These are phyloP conservation scores for Phialocephala subalpina DNA, from an alignment of 2,329 filamentous ascomycete genomes.

Conservation along the genomic window DNA sequence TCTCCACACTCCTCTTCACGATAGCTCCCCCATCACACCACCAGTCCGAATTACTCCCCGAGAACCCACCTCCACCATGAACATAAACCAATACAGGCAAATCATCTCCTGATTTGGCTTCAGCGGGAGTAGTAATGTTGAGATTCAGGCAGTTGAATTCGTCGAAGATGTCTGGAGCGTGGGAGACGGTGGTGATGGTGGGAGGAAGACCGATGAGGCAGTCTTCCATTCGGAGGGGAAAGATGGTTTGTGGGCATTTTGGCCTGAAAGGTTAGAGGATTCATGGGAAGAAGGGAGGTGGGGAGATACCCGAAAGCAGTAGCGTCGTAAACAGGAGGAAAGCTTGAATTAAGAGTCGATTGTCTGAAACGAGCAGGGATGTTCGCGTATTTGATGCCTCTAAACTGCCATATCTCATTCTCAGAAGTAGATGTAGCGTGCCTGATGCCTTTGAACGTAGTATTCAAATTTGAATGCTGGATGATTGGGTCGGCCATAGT, in stretches of 20 bases:
- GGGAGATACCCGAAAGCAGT: constrained; percentile 25
- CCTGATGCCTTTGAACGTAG: neutral
- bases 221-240: constrained; percentile 22
- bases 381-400: constrained; percentile 29
- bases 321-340: constrained; percentile 10
- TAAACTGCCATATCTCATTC: constrained; percentile 24
- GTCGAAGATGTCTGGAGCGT: constrained; percentile 19
- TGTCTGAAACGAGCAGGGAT: constrained; percentile 27
- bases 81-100: constrained; percentile 63
- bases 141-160: constrained; percentile 57
- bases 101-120: constrained; percentile 35
- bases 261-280: constrained; percentile 7
- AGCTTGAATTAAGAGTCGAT: constrained; percentile 16
- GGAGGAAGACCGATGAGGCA: constrained; percentile 21
- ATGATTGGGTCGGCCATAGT: constrained; percentile 6
- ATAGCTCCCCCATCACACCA: constrained; percentile 23
- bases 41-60: constrained; percentile 43
- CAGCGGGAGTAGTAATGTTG: constrained; percentile 49
- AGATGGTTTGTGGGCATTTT: constrained; percentile 24
- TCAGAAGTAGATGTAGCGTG: constrained; percentile 6
- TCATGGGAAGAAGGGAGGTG: neutral
- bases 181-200: neutral
- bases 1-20: constrained; percentile 23
- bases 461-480: neutral
- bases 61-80: constrained; percentile 53